Conservation (phyloP, 1,139 yeast species). For the Pichia cactophila region DNA sequence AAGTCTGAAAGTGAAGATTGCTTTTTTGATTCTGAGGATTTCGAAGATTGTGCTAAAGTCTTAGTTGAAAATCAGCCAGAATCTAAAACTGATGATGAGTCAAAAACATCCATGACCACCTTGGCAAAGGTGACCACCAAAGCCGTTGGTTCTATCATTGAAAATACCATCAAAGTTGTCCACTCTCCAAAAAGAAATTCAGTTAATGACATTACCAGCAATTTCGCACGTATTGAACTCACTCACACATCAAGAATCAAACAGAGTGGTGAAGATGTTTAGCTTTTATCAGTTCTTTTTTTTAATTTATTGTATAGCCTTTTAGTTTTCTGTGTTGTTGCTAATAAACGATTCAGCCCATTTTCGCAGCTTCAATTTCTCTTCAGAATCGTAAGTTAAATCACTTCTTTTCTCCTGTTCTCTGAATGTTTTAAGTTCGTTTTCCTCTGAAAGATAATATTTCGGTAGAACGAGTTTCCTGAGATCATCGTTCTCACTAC, state of each 20-base stretch:
- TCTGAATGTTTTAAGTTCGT: conserved; percentile 3
- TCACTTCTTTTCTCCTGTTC: conserved; percentile 4
- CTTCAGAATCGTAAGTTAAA: conserved; percentile 33
- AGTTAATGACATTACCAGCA: neutral
- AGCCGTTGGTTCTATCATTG: neutral
- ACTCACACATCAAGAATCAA: neutral
- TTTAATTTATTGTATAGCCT: neutral
- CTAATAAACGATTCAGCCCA: conserved; percentile 36
- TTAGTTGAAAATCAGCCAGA: neutral
- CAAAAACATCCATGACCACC: neutral
- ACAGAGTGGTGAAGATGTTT: neutral
- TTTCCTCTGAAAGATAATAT: conserved; percentile 8
- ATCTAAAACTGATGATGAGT: neutral
- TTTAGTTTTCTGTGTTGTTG: neutral
- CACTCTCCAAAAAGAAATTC: neutral
- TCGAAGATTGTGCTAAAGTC: no score
- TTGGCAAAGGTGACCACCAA: neutral
- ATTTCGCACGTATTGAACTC: neutral
- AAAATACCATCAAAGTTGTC: neutral
- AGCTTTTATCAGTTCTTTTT: neutral
- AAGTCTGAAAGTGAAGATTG: neutral
- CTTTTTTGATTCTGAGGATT: neutral
- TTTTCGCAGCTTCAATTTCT: conserved; percentile 37
- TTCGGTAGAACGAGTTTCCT: conserved; percentile 25
- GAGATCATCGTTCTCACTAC: conserved; percentile 21